These are phyloP conservation scores for Mucor indicus DNA, from an alignment of 371 early-diverging fungal genomes.

Conservation along the genomic window DNA sequence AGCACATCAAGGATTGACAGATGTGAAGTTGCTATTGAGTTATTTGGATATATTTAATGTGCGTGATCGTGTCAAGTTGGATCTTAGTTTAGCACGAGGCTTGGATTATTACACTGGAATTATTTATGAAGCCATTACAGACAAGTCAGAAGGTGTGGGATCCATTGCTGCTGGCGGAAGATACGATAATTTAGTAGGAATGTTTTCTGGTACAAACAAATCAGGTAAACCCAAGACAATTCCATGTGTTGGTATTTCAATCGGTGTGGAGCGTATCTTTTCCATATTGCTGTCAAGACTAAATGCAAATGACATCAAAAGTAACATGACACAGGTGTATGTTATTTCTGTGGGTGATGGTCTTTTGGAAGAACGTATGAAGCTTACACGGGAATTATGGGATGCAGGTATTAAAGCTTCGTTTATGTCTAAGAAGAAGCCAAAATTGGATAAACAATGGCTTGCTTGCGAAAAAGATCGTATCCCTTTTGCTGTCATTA, in stretches of 20 bases:
- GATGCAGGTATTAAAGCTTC: conserved; percentile 74
- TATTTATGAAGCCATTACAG: conserved; percentile 96
- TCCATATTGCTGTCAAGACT: conserved; percentile 74
- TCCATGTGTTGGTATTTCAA: conserved; percentile 97
- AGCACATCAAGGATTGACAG: conserved; percentile 87
- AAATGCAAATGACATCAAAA: conserved; percentile 60
- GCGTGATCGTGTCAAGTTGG: conserved; percentile 67
- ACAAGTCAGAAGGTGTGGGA: conserved; percentile 81
- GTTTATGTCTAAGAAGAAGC: conserved; percentile 90
- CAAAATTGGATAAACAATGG: conserved; percentile 81
- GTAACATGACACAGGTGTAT: conserved; percentile 84
- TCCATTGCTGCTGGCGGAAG: conserved; percentile 99
- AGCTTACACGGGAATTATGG: conserved; percentile 85
- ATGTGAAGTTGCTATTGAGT: conserved; percentile 81
- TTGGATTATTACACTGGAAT: conserved; percentile 99
- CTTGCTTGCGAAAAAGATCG: conserved; percentile 76
- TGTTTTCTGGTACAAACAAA: conserved; percentile 75
- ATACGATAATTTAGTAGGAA: conserved; percentile 97
- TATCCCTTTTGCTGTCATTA: conserved; percentile 87
- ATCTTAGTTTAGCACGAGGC: conserved; percentile 96
- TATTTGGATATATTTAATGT: conserved; percentile 86
- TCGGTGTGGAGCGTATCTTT: conserved; percentile 98
- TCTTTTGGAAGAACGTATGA: conserved; percentile 89
- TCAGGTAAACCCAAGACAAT: conserved; percentile 68
- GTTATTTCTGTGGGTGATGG: conserved; percentile 82